Percentiles rank a stretch among this genome's conserved stretches.
Conservation (phyloP, 352 stramenopile species). For the Bremia lactucae region DNA sequence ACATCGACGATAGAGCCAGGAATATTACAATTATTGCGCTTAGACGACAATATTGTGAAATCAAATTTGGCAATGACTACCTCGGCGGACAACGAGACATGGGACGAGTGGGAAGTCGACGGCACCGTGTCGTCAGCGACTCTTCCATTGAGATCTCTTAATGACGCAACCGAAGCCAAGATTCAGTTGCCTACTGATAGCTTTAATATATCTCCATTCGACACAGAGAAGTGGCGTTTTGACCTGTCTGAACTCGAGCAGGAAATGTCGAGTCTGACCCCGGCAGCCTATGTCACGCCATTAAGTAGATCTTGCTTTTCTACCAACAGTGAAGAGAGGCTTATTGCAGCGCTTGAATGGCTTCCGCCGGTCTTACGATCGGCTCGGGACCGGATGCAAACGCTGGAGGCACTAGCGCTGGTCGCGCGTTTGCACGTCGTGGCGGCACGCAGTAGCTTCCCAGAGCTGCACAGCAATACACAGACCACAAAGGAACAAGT, state of each 20-base stretch:
- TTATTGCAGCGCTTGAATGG: constrained; percentile 5
- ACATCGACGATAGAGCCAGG: too few relatives aligned
- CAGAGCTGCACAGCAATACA: neutral
- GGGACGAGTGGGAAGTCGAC: constrained; percentile 46
- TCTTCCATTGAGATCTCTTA: neutral
- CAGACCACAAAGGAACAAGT: constrained; percentile 7
- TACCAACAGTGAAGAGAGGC: constrained; percentile 1
- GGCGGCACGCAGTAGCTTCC: constrained; percentile 18
- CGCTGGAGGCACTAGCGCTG: constrained; percentile 24
- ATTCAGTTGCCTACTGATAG: neutral
- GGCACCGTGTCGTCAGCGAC: neutral
- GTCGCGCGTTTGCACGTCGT: constrained; percentile 34
- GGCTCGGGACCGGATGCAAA: constrained; percentile 6
- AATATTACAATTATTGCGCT: too few relatives aligned
- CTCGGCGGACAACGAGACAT: constrained; percentile 10
- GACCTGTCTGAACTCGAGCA: constrained; percentile 30
- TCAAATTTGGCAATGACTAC: too few relatives aligned
- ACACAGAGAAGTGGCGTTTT: constrained; percentile 22
- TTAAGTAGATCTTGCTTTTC: neutral
- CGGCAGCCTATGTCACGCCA: constrained; percentile 2
- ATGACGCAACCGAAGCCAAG: constrained; percentile 4
- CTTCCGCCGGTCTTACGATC: constrained; percentile 2
- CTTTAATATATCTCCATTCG: neutral
- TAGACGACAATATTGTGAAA: too few relatives aligned
- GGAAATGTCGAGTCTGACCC: constrained; percentile 23